These are phyloP conservation scores for Colletotrichum lindemuthianum DNA, from an alignment of 2,329 filamentous ascomycete species.

Conservation along the genomic window DNA sequence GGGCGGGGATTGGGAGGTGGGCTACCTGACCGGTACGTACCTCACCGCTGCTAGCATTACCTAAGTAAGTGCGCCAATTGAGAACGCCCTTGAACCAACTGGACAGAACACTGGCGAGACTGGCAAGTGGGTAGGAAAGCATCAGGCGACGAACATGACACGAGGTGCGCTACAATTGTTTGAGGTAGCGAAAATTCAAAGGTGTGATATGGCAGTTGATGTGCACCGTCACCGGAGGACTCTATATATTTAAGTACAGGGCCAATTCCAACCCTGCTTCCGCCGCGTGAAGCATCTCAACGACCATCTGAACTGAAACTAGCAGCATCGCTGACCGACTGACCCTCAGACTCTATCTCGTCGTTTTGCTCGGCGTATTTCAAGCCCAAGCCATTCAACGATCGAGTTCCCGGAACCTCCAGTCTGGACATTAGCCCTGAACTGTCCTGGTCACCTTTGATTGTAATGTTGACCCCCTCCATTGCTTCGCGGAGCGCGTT, in stretches of 20 bases:
- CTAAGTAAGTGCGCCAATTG: too few relatives aligned
- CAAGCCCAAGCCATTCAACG: conserved; percentile 44
- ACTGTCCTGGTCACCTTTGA: conserved; percentile 38
- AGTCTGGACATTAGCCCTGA: conserved; percentile 33
- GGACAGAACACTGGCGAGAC: too few relatives aligned
- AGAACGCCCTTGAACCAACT: too few relatives aligned
- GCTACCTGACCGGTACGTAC: conserved; percentile 6
- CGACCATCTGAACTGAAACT: conserved; percentile 47
- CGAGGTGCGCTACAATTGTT: too few relatives aligned
- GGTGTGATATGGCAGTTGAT: too few relatives aligned
- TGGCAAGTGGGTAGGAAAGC: too few relatives aligned
- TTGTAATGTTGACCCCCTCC: conserved; percentile 63
- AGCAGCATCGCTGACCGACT: conserved; percentile 49
- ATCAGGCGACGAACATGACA: too few relatives aligned
- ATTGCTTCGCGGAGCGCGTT: conserved; percentile 80
- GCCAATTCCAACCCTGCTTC: not conserved
- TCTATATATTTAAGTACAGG: not conserved
- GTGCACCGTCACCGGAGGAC: not conserved
- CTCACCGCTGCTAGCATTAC: not conserved
- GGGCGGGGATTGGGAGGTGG: not conserved
- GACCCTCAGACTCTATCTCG: conserved; percentile 48
- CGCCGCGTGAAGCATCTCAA: not conserved
- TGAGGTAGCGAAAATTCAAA: too few relatives aligned
- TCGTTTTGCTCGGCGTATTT: conserved; percentile 47
- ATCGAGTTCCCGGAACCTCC: conserved; percentile 36